Base-by-base conservation (phyloP, 164 flowering plant genomes). In the Cinnamomum micranthum region DNA sequence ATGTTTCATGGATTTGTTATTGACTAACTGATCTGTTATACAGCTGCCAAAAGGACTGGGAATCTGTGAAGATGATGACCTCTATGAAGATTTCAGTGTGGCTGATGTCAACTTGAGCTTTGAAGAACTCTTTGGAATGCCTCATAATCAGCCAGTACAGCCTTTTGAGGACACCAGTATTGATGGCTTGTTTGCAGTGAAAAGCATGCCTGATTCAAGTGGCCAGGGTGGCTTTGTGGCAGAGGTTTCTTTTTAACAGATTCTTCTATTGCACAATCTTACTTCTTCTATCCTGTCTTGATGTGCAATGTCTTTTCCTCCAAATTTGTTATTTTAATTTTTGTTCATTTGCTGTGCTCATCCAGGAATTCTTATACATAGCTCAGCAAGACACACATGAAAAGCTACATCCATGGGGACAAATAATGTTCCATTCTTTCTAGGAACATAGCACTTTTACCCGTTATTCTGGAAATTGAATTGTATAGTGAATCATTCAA, bases 91-190 rank as follows among this genome's bases (percentile, higher is more conserved):
- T 71, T 83, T 91, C 74, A 78, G 82, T 74, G 85, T 89, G 90
- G 91, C 83, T 85, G 99, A 91, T 81, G 81, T 87, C 71, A 96
- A 92, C 80, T 70, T 93, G 77, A 86, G 74, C 79, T 79, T 91
- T 73, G 98, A 93, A 69, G 96, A 92, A 80, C 85, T 93, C n/a
- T 93, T 95, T 84, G 95, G 93, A 63, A 76, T 78, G 15, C 77
- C 90, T 63, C 88, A 83, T 28, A 86, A 84, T 78, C 78, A 86
- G 65, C 83, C 91, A 12, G 89, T 88, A 71, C 85, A 86, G 65
- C 83, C 88, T 47, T 82, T 91, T 78, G 92, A 88, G 71, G 88
- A 90, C 81, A 93, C 86, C 80, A 94, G 92, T 5, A 83, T 90
- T 58, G 89, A 87, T 77, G 89, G 90, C 82, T 81, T 93, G 79